Evolutionary conservation across 345 rosid species (phyloP), one percentile per base, ranked within the genome.

Genomic region (Cardamine resedifolia): DNA sequence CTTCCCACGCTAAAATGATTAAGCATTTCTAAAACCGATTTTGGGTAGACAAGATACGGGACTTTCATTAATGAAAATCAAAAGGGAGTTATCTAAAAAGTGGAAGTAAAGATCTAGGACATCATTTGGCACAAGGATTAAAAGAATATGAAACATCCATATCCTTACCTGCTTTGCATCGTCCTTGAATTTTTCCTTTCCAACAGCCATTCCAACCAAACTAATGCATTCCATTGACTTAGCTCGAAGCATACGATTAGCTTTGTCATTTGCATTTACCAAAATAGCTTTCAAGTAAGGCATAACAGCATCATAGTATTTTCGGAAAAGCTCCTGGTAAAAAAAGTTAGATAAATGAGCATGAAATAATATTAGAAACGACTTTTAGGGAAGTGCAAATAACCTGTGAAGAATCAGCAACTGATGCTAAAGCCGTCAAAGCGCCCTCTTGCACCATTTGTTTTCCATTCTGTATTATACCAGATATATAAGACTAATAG

Each of bases 401-500:
- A 63, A 86, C 93, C 87, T 82, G 94, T 59, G 90, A 84, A 41
- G 94, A 88, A 76, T 86, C 90, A 70, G 90, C 90, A 78, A 88
- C 94, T 24, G 94, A 86, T 31, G 94, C 90, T 73, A 88, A 79
- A 41, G 90, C 90, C 20, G 88, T 86, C 79, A 88, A 79, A 34
- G 93, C 90, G 5, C 94, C 94, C 82, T 86, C 90, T 77, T 88
- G 88, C 39, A 88, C 90, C 89, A 86, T 85, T 83, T 86, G 90
- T 64, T 81, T 88, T 73, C 88, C 87, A 74, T 86, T 88, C 94
- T 88, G 70, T 65, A 69, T 56, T 30, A 69, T 31, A 69, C 16
- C 43, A 69, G 33, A 31, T 18, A 58, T 58, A 39, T 63, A 28
- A 45, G 68, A 41, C 8, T 14, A 30, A 69, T 28, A 14, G 21